Base-by-base conservation (phyloP, 1,139 yeast genomes). In the Kluyveromyces marxianus region DNA sequence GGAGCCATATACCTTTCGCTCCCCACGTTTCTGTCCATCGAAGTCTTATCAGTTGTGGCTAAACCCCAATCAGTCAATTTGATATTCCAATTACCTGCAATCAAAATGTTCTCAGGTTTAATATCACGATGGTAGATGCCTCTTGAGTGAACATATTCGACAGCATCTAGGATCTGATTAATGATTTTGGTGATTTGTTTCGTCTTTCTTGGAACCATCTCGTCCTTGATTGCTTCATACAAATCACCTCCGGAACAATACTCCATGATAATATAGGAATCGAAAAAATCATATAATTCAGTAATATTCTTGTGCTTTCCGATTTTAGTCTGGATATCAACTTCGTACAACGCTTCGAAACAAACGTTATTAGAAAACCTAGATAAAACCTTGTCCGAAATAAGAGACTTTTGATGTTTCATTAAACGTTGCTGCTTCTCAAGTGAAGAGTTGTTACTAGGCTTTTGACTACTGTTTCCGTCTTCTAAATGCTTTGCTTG, bases 1-100 rank as follows among this genome's bases (percentile, higher is more conserved):
- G 98, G 98, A 0, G 97, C 96, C 98, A 92, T 92, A 66, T 92
- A 92, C 50, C 97, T 74, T 65, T 90, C 97, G 42, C 92, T 81
- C 26, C 98, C 98, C 48, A 90, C 86, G 53, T 90, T 96, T 63
- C 89, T 86, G 58, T 90, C 97, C 37, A 76, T 68, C 57, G 89
- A 81, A 39, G 68, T 68, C 44, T 69, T 69, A 30, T 74, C 70
- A 21, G 84, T 79, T 2, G 97, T 83, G 2, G 96, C 95, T 57
- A 88, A 71, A 3, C 96, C 96, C 92, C 95, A 88, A 68, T 88
- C 96, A 47, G 95, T 87, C 46, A 88, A 70, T 62, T 86, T 87
- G 57, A 88, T 81, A 30, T 83, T 72, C 85, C 87, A 81, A 58
- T 86, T 92, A 6, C 56, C 51, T 39, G 83, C 73, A 53, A 88